Conservation (phyloP, 176 grass and related monocot species). For the Zea luxurians region DNA sequence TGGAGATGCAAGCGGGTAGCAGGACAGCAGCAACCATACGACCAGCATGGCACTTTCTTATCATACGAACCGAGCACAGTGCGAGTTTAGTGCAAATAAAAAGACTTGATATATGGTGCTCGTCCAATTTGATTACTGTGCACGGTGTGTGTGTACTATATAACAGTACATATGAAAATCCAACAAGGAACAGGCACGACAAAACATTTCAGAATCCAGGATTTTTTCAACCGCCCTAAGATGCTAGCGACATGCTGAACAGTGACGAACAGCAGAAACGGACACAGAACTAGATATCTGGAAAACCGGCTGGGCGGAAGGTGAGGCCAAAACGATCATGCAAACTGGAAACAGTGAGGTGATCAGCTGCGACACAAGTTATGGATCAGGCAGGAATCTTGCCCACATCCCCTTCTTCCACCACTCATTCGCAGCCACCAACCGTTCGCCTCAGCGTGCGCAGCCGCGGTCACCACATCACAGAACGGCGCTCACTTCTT, state of each 20-base stretch:
- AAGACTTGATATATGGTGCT: neutral
- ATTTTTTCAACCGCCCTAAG: neutral
- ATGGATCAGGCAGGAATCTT: conserved; percentile 82
- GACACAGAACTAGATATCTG: conserved; percentile 15
- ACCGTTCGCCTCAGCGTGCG: conserved; percentile 36
- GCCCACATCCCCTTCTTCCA: conserved; percentile 34
- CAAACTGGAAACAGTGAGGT: conserved; percentile 38
- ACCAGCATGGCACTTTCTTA: neutral
- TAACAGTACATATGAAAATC: conserved; percentile 3
- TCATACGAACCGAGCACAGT: neutral
- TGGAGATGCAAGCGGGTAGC: neutral
- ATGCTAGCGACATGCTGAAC: conserved; percentile 27
- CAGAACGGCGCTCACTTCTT: conserved; percentile 45
- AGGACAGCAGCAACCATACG: neutral
- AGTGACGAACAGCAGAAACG: conserved; percentile 37
- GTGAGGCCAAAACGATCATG: conserved; percentile 22
- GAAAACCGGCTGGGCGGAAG: conserved; percentile 21
- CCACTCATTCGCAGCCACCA: conserved; percentile 70
- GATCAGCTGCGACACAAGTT: conserved; percentile 41
- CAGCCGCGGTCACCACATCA: conserved; percentile 35
- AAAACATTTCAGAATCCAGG: conserved; percentile 28
- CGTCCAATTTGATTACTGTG: neutral
- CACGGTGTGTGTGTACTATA: neutral
- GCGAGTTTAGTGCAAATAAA: neutral
- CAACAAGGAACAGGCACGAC: conserved; percentile 14